A percentile compares a stretch with the other conserved stretches of the same genome.
Evolutionary conservation across 2,329 filamentous ascomycete species (phyloP).

Genomic region (Parafenestella ontariensis): DNA sequence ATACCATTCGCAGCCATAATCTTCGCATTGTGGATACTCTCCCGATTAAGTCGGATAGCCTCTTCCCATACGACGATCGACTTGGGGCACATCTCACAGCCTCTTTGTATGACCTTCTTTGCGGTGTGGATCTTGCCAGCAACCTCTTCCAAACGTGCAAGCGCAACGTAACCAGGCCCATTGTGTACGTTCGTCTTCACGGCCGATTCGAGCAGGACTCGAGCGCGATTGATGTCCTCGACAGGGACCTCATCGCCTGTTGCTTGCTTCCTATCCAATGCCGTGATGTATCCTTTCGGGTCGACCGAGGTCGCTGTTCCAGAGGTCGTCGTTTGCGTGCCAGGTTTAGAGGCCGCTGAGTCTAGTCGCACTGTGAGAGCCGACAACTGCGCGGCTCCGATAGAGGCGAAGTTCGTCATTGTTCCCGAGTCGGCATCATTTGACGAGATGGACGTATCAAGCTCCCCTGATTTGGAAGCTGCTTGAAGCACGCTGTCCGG

Average conservation of each 20-base stretch:
- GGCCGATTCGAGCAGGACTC: slow-evolving; percentile 91
- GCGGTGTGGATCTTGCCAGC: slow-evolving; percentile 92
- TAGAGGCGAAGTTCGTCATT: slow-evolving; percentile 97
- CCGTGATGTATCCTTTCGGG: slow-evolving; percentile 94
- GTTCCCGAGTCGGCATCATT: slow-evolving; percentile 77
- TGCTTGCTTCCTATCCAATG: slow-evolving; percentile 80
- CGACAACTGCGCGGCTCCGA: slow-evolving; percentile 94
- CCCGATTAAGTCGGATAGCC: slow-evolving; percentile 82
- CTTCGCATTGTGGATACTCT: slow-evolving; percentile 87
- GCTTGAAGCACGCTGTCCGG: slow-evolving; percentile 94
- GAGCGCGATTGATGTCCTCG: slow-evolving; percentile 92
- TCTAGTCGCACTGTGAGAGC: slow-evolving; percentile 94
- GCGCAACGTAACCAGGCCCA: slow-evolving; percentile 93
- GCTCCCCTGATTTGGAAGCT: slow-evolving; percentile 78
- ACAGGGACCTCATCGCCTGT: slow-evolving; percentile 78
- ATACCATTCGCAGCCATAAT: slow-evolving; percentile 94
- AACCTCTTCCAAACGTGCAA: slow-evolving; percentile 88
- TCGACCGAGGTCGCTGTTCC: slow-evolving; percentile 93
- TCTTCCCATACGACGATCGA: slow-evolving; percentile 97
- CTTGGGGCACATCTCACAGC: slow-evolving; percentile 89
- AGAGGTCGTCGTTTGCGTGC: slow-evolving; percentile 68
- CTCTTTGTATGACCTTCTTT: slow-evolving; percentile 84
- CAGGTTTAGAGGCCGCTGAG: slow-evolving; percentile 79
- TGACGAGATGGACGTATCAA: slow-evolving; percentile 81
- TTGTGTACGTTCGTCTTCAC: slow-evolving; percentile 97